These are phyloP conservation scores for Hibiscus mutabilis DNA, from an alignment of 345 rosid genomes.

Conservation along the genomic window DNA sequence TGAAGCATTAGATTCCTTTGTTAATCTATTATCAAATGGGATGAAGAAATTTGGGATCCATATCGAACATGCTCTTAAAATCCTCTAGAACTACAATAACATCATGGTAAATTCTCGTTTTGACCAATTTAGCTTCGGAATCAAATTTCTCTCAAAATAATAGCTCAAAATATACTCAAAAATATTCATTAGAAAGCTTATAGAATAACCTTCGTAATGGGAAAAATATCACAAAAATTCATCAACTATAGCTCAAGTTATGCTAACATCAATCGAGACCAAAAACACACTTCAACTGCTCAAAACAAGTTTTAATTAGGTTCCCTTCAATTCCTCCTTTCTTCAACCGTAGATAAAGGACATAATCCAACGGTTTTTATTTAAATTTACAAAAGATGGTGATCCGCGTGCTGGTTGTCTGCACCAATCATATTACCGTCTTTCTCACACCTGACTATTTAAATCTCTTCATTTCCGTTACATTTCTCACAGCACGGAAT, in stretches of 20 bases:
- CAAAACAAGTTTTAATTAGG: no score
- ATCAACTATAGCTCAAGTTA: conserved; percentile 21
- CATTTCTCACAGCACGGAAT: conserved; percentile 5
- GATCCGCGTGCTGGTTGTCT: conserved; percentile 41
- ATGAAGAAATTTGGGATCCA: background rate
- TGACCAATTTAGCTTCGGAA: conserved; percentile 42
- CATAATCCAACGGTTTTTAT: conserved; percentile 55
- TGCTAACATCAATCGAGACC: conserved; percentile 24
- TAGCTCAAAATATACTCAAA: background rate
- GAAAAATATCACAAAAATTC: conserved; percentile 21
- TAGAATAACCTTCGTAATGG: conserved; percentile 25
- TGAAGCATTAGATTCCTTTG: background rate
- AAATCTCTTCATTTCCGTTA: conserved; percentile 29
- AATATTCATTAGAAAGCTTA: conserved; percentile 38
- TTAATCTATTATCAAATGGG: background rate
- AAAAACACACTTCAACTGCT: conserved; percentile 65
- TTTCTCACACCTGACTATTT: conserved; percentile 40
- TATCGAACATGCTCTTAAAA: background rate
- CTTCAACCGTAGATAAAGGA: conserved; percentile 37
- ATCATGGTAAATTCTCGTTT: conserved; percentile 41
- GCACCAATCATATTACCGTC: conserved; percentile 51
- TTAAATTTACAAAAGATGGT: conserved; percentile 32
- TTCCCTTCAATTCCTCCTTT: background rate
- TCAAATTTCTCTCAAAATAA: conserved; percentile 19
- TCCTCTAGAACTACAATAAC: conserved; percentile 10